phyloP scores from a whole-genome alignment of 1,139 yeast genomes.

The Schwanniomyces etchellsii region DNA sequence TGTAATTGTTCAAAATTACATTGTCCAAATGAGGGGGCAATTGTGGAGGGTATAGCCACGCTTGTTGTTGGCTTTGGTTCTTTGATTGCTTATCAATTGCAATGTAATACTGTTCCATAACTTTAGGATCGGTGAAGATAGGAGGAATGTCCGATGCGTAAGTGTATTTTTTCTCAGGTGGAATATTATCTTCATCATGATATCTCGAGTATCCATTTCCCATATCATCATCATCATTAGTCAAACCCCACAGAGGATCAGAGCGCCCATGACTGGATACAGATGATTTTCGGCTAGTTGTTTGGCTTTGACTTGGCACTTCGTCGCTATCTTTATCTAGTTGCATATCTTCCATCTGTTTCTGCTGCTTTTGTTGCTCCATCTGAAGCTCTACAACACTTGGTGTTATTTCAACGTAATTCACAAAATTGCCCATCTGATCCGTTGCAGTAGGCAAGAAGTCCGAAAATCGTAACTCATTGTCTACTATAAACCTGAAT shows the following conservation, averaged over 20 bases:
- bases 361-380: slow-evolving; percentile 15
- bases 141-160: slow-evolving; percentile 73
- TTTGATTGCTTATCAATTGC: slow-evolving; percentile 69
- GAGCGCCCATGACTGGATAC: slow-evolving; percentile 31
- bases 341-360: slow-evolving; percentile 11
- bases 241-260: slow-evolving; percentile 47
- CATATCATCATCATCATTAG: slow-evolving; percentile 68
- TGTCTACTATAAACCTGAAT: slow-evolving; percentile 43
- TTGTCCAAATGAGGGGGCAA: slow-evolving; percentile 46
- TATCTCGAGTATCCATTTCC: slow-evolving; percentile 76
- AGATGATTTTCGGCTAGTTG: slow-evolving; percentile 19
- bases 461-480: slow-evolving; percentile 43
- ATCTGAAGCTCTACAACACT: slow-evolving; percentile 31
- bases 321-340: slow-evolving; percentile 5
- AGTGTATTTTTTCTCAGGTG: slow-evolving; percentile 9
- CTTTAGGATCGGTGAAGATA: slow-evolving; percentile 74
- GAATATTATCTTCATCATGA: slow-evolving; percentile 48
- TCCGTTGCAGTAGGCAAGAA: slow-evolving; percentile 46
- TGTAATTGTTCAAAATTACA: slow-evolving; percentile 42
- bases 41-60: slow-evolving; percentile 62
- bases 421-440: slow-evolving; percentile 48
- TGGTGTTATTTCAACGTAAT: slow-evolving; percentile 43
- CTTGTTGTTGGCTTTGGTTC: slow-evolving; percentile 56
- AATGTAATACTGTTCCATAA: slow-evolving; percentile 57
- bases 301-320: slow-evolving; percentile 1